These are phyloP conservation scores for Xylariaceae sp. DNA, from an alignment of 2,329 filamentous ascomycete species.

Conservation along the genomic window DNA sequence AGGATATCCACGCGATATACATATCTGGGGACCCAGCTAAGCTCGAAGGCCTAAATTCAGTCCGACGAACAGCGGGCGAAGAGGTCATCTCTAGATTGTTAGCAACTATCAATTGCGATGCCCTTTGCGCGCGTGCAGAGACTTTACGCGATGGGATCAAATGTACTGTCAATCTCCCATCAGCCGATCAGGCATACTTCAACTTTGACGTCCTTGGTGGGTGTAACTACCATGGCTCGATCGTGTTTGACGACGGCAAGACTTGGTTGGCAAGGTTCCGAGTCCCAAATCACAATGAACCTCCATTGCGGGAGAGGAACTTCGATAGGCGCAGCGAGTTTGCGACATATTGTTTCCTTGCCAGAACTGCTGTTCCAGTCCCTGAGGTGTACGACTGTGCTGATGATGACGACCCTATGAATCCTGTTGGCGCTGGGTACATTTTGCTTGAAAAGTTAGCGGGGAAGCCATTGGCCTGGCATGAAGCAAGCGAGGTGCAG, in stretches of 20 bases:
- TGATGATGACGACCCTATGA: slow-evolving; percentile 23
- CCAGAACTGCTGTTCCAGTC: slow-evolving; percentile 19
- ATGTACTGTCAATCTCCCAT: slow-evolving; percentile 24
- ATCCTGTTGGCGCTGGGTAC: slow-evolving; percentile 25
- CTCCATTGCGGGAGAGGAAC: slow-evolving; percentile 25
- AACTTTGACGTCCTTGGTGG: slow-evolving; percentile 20
- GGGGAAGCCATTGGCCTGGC: slow-evolving; percentile 23
- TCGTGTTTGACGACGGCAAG: slow-evolving; percentile 27
- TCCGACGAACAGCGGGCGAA: slow-evolving; percentile 18
- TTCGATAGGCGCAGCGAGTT: slow-evolving; percentile 28
- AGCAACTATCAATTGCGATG: slow-evolving; percentile 22
- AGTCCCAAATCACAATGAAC: slow-evolving; percentile 23
- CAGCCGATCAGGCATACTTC: slow-evolving; percentile 24
- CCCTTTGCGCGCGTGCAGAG: slow-evolving; percentile 18
- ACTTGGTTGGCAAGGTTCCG: slow-evolving; percentile 27
- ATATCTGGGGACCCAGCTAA: slow-evolving; percentile 16
- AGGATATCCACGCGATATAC: slow-evolving; percentile 23
- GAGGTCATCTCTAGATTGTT: slow-evolving; percentile 23
- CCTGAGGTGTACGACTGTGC: slow-evolving; percentile 26
- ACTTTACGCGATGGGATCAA: slow-evolving; percentile 18
- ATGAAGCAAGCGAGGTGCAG: slow-evolving; percentile 20
- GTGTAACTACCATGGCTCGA: slow-evolving; percentile 24
- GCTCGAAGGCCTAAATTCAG: slow-evolving; percentile 14
- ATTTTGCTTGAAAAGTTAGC: slow-evolving; percentile 27
- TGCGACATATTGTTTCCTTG: slow-evolving; percentile 26